Base-by-base conservation (phyloP, 2,329 filamentous ascomycete species). In the Neocatenulostroma microsporum region DNA sequence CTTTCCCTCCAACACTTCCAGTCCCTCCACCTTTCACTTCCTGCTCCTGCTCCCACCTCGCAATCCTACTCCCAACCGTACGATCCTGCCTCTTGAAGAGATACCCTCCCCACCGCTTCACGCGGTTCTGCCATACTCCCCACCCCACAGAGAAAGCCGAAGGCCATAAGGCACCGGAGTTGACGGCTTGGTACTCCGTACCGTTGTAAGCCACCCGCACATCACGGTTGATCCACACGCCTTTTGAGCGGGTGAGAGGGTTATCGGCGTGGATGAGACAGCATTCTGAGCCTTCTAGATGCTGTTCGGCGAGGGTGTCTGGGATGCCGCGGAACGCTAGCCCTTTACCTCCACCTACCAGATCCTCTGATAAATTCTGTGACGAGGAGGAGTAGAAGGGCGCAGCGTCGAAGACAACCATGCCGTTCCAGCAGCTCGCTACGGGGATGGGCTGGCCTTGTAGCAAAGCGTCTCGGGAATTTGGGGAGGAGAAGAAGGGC, bases 241-340 rank as follows among this genome's bases (percentile, higher is more conserved):
- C 77, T 37, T 64, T 58, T 5, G 40, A 48, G 1, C 36, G 53
- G 4, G 69, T 69, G 4, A 78, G 60, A 2, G 73, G 74, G 48
- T 84, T 85, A 51, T 85, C 82, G 2, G 76, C 74, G 53, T 85
- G 82, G 37, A 85, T 77, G 35, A 88, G 72, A 58, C 84, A 88
- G 63, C 82, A 87, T 60, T 88, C 83, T 11, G 77, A 82, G n/a
- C 70, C 83, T 58, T 88, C 84, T 18, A 87, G 66, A 51, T 84
- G 81, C 18, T 64, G 51, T 3, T 48, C 40, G 0, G 70, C 69
- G 1, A 89, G 71, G 3, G 68, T 70, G 51, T 84, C 80, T 0
- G 73, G 54, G 15, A 82, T 67, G 4, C 70, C 79, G 8, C 81
- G 74, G 57, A 84, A 84, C n/a, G 62, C 66, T 0, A 84, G 64